Percentiles rank a stretch among this genome's conserved stretches.
phyloP scores from a whole-genome alignment of 208 protist species.

The Leishmania braziliensis region DNA sequence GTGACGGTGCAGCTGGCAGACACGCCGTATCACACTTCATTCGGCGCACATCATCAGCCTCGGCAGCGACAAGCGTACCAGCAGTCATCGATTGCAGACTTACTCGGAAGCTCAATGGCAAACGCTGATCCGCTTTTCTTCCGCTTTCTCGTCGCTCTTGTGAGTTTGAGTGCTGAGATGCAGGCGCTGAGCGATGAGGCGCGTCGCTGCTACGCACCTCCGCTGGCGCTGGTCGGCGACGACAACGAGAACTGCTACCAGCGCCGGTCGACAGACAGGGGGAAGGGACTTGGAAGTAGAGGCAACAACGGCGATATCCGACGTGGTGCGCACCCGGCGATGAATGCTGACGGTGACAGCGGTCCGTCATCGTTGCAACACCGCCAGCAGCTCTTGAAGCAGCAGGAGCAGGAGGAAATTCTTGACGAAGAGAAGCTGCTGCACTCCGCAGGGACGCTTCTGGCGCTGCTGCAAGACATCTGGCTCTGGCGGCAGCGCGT shows the following conservation, averaged over 20 bases:
- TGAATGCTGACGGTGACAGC: background rate
- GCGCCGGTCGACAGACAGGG: background rate
- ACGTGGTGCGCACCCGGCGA: background rate
- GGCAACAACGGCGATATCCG: background rate
- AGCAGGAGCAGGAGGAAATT: background rate
- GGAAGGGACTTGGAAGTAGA: background rate
- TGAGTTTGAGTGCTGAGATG: conserved; percentile 47
- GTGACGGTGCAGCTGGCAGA: conserved; percentile 37
- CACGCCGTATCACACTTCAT: conserved; percentile 4
- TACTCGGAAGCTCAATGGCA: conserved; percentile 30
- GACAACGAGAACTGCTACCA: conserved; percentile 32
- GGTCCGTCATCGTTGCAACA: background rate
- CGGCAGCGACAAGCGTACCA: conserved; percentile 19
- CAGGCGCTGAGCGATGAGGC: conserved; percentile 47
- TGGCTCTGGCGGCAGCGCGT: conserved; percentile 78
- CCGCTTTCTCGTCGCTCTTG: conserved; percentile 44
- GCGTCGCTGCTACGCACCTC: conserved; percentile 34
- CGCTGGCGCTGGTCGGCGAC: conserved; percentile 59
- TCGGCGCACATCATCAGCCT: conserved; percentile 17
- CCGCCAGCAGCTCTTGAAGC: background rate
- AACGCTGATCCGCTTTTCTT: conserved; percentile 46
- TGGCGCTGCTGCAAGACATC: conserved; percentile 77
- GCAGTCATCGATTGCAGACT: conserved; percentile 44
- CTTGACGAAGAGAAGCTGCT: conserved; percentile 77
- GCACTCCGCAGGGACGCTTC: conserved; percentile 50